Percentiles rank a stretch among this genome's conserved stretches.
Evolutionary conservation across 2,329 filamentous ascomycete species (phyloP).

Genomic region (Hypoxylon sp.): DNA sequence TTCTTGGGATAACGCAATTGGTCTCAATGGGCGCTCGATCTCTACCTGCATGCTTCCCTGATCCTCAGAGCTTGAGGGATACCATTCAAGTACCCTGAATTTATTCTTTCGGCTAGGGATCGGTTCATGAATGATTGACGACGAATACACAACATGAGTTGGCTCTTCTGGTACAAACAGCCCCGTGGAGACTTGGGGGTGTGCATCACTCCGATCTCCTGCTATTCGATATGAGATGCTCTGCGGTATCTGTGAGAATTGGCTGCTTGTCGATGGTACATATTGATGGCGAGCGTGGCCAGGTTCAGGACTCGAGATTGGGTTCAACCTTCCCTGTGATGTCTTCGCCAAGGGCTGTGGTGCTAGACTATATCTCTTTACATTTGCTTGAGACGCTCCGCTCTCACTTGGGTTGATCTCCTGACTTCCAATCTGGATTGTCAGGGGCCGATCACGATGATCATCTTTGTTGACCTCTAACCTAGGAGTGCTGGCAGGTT

Average conservation of each 20-base stretch:
- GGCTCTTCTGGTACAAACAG: slow-evolving; percentile 38
- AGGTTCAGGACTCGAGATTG: slow-evolving; percentile 32
- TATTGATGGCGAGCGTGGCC: slow-evolving; percentile 34
- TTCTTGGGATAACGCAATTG: slow-evolving; percentile 42
- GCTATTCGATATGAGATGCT: neutral
- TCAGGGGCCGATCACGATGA: slow-evolving; percentile 39
- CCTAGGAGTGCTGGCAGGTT: neutral
- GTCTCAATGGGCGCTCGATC: slow-evolving; percentile 40
- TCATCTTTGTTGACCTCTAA: slow-evolving; percentile 1
- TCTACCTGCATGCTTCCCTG: slow-evolving; percentile 49
- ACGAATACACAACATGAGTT: slow-evolving; percentile 44
- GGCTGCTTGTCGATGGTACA: slow-evolving; percentile 1
- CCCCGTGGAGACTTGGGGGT: neutral
- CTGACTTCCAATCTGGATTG: slow-evolving; percentile 55
- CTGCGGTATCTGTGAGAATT: slow-evolving; percentile 6
- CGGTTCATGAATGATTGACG: slow-evolving; percentile 48
- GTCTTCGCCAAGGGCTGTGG: slow-evolving; percentile 24
- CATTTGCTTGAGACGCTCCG: slow-evolving; percentile 37
- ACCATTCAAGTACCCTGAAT: slow-evolving; percentile 47
- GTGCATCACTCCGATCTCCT: neutral
- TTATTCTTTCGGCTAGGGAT: slow-evolving; percentile 43
- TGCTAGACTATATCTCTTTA: slow-evolving; percentile 38
- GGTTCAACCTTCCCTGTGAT: slow-evolving; percentile 15
- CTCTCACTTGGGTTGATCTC: slow-evolving; percentile 48
- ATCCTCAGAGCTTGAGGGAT: slow-evolving; percentile 44